Conservation (phyloP, 2,329 filamentous ascomycete genomes). For the Blumeria graminis region DNA sequence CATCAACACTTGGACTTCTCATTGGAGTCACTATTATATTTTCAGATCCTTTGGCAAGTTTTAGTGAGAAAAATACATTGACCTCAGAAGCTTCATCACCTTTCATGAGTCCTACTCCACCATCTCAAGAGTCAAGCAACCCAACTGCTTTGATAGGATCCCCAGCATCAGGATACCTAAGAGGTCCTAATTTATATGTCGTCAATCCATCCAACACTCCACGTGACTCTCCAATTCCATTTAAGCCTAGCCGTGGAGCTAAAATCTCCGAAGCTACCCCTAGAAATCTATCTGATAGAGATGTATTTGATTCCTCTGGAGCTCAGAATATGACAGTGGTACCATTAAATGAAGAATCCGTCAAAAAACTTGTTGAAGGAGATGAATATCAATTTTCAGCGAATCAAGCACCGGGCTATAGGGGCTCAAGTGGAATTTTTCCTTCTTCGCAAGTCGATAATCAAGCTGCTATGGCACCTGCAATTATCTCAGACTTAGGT, state of each 20-base stretch:
- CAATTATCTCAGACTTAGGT: conserved; percentile 4
- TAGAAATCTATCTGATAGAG: not conserved
- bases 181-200: conserved; percentile 12
- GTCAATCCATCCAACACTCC: conserved; percentile 13
- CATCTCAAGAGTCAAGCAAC: conserved; percentile 9
- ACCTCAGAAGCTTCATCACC: conserved; percentile 14
- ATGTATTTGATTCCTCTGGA: not conserved
- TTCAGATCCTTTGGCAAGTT: conserved; percentile 7
- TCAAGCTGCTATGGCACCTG: conserved; percentile 6
- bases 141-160: conserved; percentile 9
- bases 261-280: conserved; percentile 5
- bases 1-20: conserved; percentile 13
- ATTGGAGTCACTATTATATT: conserved; percentile 13
- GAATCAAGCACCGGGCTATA: conserved; percentile 9
- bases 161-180: conserved; percentile 9
- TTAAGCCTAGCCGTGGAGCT: conserved; percentile 7
- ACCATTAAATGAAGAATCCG: not conserved
- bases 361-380: not conserved
- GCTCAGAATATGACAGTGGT: not conserved
- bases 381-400: not conserved
- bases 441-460: conserved; percentile 5
- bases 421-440: conserved; percentile 12
- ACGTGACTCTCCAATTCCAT: conserved; percentile 7
- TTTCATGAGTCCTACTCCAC: conserved; percentile 10
- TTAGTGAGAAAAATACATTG: conserved; percentile 7